These are phyloP conservation scores for Symbiodinium natans DNA, from an alignment of 73 alveolate genomes.

Conservation along the genomic window DNA sequence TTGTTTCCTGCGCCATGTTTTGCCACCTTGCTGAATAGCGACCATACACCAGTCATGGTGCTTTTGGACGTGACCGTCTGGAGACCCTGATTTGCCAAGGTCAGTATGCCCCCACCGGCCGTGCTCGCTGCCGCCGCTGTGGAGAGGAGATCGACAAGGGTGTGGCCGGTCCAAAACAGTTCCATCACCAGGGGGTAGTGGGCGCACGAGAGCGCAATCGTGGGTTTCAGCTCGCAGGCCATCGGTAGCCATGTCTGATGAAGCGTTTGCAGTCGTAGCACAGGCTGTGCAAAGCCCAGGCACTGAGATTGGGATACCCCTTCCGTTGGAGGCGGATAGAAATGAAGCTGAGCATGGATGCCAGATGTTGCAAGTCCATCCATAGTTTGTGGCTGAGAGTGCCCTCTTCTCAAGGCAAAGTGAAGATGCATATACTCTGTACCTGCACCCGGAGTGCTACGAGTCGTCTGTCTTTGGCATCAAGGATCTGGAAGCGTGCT, in stretches of 20 bases:
- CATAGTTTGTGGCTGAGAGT: neutral
- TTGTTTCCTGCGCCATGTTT: slow-evolving; percentile 36
- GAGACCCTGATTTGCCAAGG: neutral
- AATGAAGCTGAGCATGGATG: neutral
- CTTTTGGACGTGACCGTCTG: neutral
- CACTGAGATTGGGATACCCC: slow-evolving; percentile 79
- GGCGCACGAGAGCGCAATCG: too few relatives aligned
- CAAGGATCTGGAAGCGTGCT: neutral
- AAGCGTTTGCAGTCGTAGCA: too few relatives aligned
- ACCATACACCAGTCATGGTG: neutral
- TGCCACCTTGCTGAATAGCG: neutral
- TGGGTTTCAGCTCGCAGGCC: too few relatives aligned
- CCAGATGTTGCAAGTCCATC: neutral
- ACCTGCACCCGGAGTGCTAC: slow-evolving; percentile 90
- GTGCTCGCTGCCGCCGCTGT: slow-evolving; percentile 81
- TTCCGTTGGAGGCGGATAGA: slow-evolving; percentile 71
- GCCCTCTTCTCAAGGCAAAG: neutral
- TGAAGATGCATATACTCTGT: slow-evolving; percentile 42
- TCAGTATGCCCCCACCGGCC: slow-evolving; percentile 88
- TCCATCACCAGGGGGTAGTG: too few relatives aligned
- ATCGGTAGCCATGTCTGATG: neutral
- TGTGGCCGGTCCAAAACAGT: neutral
- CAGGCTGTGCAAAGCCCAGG: too few relatives aligned
- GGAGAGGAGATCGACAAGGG: slow-evolving; percentile 66
- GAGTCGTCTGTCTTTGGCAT: slow-evolving; percentile 82